A percentile compares a stretch with the other conserved stretches of the same genome.
Conservation (phyloP, 1,284 basidiomycete species). For the Tetrapyrgos nigripes region DNA sequence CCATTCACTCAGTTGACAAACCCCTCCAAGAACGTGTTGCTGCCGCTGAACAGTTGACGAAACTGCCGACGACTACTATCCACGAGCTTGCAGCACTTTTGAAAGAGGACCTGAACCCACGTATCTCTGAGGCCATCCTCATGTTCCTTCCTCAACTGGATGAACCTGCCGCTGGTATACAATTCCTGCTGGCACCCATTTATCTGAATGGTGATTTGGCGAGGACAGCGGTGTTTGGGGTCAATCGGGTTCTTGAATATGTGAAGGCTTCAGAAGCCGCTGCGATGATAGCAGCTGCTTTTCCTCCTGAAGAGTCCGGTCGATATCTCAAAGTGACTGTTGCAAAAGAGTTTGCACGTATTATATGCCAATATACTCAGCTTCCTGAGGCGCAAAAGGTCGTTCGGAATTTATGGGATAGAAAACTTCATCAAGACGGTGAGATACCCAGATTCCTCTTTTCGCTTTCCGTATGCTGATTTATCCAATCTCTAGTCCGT, state of each 20-base stretch:
- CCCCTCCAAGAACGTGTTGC: constrained; percentile 15
- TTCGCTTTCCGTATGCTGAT: background rate
- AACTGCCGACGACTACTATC: constrained; percentile 22
- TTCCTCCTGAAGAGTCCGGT: background rate
- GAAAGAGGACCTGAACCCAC: constrained; percentile 19
- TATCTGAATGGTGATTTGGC: constrained; percentile 20
- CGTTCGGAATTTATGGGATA: constrained; percentile 18
- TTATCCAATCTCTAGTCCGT: constrained; percentile 17
- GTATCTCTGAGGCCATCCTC: constrained; percentile 22
- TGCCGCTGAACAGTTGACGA: constrained; percentile 20
- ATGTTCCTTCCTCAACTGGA: constrained; percentile 24
- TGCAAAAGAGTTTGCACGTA: constrained; percentile 23
- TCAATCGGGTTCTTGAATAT: constrained; percentile 18
- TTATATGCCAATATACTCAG: constrained; percentile 15
- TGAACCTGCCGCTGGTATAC: constrained; percentile 23
- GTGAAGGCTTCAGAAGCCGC: constrained; percentile 15
- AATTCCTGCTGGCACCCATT: constrained; percentile 19
- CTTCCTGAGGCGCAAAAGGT: constrained; percentile 17
- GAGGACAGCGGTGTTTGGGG: constrained; percentile 18
- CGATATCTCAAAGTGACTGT: constrained; percentile 19
- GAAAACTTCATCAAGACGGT: constrained; percentile 23
- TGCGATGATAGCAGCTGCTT: constrained; percentile 14
- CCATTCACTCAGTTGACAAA: constrained; percentile 19
- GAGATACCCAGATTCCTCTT: background rate
- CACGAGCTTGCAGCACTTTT: constrained; percentile 22